phyloP scores from a whole-genome alignment of 805 yeast genomes.

The Cyberlindnera petersonii region DNA sequence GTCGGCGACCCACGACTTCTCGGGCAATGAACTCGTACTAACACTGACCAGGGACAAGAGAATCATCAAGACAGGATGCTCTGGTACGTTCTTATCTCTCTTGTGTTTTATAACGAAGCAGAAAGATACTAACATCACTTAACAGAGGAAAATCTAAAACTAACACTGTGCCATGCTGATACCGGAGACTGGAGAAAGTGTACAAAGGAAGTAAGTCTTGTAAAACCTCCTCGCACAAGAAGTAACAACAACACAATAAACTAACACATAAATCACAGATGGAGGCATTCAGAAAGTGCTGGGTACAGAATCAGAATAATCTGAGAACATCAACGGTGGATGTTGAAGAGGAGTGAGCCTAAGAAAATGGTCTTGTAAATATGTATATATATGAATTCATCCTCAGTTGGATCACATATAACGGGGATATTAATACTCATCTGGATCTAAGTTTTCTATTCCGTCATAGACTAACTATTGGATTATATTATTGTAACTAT shows the following conservation, averaged over 20 bases:
- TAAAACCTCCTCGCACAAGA: too few species aligned
- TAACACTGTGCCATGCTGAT: constrained; percentile 78
- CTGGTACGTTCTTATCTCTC: constrained; percentile 40
- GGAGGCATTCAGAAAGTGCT: constrained; percentile 40
- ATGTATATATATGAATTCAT: not conserved
- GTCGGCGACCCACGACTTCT: too few species aligned
- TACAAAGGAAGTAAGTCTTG: constrained; percentile 50
- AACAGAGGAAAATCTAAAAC: constrained; percentile 58
- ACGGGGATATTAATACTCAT: too few species aligned
- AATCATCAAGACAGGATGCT: constrained; percentile 72
- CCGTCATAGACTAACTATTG: too few species aligned
- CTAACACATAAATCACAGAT: constrained; percentile 30
- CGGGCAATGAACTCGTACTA: not conserved
- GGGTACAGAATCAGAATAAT: constrained; percentile 38
- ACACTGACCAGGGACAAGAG: constrained; percentile 53
- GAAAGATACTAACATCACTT: constrained; percentile 7
- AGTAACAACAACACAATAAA: not conserved
- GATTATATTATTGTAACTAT: too few species aligned
- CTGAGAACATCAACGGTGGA: constrained; percentile 36
- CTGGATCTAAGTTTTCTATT: too few species aligned
- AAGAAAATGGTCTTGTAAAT: too few species aligned
- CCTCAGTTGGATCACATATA: not conserved
- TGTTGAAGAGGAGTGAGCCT: constrained; percentile 20
- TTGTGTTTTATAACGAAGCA: not conserved
- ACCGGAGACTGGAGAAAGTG: constrained; percentile 80